Conservation (phyloP, 352 stramenopile genomes). For the Pythium vanterpoolii region DNA sequence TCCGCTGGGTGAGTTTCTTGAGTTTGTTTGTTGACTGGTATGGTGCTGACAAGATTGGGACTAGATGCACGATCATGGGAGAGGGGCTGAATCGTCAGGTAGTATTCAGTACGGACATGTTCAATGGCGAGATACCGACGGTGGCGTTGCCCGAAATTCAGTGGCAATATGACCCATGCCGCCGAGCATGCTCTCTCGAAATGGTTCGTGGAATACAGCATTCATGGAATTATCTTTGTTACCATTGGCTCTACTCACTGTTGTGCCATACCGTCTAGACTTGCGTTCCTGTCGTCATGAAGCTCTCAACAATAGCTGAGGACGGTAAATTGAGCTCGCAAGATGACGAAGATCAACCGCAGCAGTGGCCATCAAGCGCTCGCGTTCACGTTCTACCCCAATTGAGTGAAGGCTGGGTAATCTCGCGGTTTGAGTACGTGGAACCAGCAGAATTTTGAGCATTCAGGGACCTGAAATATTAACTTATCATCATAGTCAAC, state of each 20-base stretch:
- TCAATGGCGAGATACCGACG: slow-evolving; percentile 17
- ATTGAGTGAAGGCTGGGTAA: slow-evolving; percentile 26
- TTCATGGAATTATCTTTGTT: slow-evolving; percentile 2
- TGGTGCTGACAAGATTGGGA: background rate
- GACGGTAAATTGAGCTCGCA: background rate
- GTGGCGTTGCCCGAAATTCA: slow-evolving; percentile 21
- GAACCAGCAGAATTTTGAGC: too few relatives aligned
- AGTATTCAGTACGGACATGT: slow-evolving; percentile 17
- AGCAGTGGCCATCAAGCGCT: background rate
- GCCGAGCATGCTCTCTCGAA: slow-evolving; percentile 8
- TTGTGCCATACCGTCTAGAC: slow-evolving; percentile 11
- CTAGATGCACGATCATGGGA: slow-evolving; percentile 19
- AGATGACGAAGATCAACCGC: background rate
- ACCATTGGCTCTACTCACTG: slow-evolving; percentile 7
- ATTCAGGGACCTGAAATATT: background rate
- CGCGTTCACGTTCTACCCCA: slow-evolving; percentile 10
- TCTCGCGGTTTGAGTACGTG: slow-evolving; percentile 26
- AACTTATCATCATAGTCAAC: background rate
- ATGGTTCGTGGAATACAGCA: slow-evolving; percentile 9
- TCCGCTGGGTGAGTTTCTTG: slow-evolving; percentile 14
- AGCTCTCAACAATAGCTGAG: slow-evolving; percentile 29
- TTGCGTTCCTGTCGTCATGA: slow-evolving; percentile 34
- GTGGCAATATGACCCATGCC: slow-evolving; percentile 19
- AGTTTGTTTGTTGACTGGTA: background rate
- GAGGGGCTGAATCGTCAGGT: slow-evolving; percentile 21